phyloP scores from a whole-genome alignment of 169 alveolate species.

The Nephromyces sp. region DNA sequence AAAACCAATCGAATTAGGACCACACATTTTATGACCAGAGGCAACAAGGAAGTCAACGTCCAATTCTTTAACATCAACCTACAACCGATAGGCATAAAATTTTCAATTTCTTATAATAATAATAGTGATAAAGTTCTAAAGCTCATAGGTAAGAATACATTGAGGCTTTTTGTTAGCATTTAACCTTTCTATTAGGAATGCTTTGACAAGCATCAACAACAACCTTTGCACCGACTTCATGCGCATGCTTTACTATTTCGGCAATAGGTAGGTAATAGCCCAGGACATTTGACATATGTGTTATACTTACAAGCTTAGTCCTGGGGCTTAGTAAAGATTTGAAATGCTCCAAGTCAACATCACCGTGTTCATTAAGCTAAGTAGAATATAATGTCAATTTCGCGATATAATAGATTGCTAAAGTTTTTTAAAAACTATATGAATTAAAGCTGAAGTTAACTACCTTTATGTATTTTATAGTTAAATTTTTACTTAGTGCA shows the following conservation, averaged over 20 bases:
- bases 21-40: slow-evolving; percentile 45
- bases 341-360: slow-evolving; percentile 26
- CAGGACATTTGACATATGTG: slow-evolving; percentile 22
- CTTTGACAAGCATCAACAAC: slow-evolving; percentile 36
- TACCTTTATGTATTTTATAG: slow-evolving; percentile 13
- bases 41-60: slow-evolving; percentile 38
- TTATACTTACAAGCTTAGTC: slow-evolving; percentile 26
- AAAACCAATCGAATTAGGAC: slow-evolving; percentile 36
- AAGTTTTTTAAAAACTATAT: too few relatives aligned
- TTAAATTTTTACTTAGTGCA: slow-evolving; percentile 28
- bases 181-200: slow-evolving; percentile 18
- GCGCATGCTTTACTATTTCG: slow-evolving; percentile 18
- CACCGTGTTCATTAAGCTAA: neutral
- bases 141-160: too few relatives aligned
- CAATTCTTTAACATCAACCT: slow-evolving; percentile 25
- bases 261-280: slow-evolving; percentile 23
- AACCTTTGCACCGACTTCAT: slow-evolving; percentile 25
- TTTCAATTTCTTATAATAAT: neutral
- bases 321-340: slow-evolving; percentile 8
- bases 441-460: too few relatives aligned
- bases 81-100: neutral
- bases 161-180: too few relatives aligned
- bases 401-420: too few relatives aligned
- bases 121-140: neutral
- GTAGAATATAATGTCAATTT: too few relatives aligned